Base-by-base conservation (phyloP, 2,329 filamentous ascomycete species). In the Aspergillus sp. region DNA sequence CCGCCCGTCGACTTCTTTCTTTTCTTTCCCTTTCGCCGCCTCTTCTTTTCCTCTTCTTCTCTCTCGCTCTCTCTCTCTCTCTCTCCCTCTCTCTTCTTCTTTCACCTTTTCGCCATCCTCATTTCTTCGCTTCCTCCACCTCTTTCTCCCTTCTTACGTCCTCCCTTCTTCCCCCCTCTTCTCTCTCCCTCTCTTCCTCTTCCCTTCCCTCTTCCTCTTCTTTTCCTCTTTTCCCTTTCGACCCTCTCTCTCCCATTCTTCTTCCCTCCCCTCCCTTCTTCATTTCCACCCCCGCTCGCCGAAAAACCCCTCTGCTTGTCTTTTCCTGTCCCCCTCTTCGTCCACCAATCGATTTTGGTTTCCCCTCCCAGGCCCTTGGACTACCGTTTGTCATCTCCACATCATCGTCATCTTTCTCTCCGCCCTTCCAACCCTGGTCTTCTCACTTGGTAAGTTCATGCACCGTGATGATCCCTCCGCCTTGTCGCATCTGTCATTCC, bases 261-360 rank as follows among this genome's bases (percentile, higher is more conserved):
- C 56, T 52, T 42, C 55, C 52, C 61, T 56, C 61, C 57, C 57
- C 63, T 63, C 65, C 68, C 57, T 58, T 67, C 65, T 62, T 65
- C 62, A 58, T 61, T 62, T 57, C 56, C 59, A 65, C 59, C 63
- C 72, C 69, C 66, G 66, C 70, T 65, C 68, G 70, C 69, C 69
- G 65, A 68, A 64, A 20, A 14, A 66, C 62, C 63, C 65, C 65
- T 65, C 64, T 58, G 59, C 65, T 64, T 54, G 63, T 55, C 60
- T 60, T 61, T 65, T 64, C 56, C 66, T 57, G 56, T 36, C 61
- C 54, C 63, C 55, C 55, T 63, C 59, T 54, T 55, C 55, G 47
- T 56, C 61, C 60, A 32, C 56, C 53, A 54, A 36, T 57, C 56
- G 51, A 63, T 49, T 22, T 24, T 46, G 54, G 32, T 31, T 51